These are phyloP conservation scores for Malassezia obtusa DNA, from an alignment of 1,284 basidiomycete genomes.

Conservation along the genomic window DNA sequence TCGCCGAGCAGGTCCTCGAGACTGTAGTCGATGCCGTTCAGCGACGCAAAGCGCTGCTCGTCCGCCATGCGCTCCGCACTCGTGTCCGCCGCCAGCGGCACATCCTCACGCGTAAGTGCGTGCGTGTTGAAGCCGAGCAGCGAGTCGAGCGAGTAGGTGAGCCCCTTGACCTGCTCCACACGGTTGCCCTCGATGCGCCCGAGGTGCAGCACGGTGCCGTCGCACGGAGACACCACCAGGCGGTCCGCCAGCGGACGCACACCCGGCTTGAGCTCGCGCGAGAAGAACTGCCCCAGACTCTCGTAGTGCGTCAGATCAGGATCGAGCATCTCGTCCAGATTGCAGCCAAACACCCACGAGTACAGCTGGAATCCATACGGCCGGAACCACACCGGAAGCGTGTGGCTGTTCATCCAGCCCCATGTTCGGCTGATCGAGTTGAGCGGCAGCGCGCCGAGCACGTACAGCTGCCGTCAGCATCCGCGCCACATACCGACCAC, in stretches of 20 bases:
- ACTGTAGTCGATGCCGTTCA: slow-evolving; percentile 93
- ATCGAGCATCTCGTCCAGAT: slow-evolving; percentile 79
- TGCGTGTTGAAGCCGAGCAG: slow-evolving; percentile 53
- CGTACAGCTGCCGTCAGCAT: slow-evolving; percentile 63
- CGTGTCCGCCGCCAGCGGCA: slow-evolving; percentile 47
- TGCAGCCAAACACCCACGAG: slow-evolving; percentile 77
- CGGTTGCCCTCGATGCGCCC: slow-evolving; percentile 69
- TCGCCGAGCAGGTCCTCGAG: slow-evolving; percentile 61
- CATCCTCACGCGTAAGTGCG: slow-evolving; percentile 28
- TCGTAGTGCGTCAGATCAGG: slow-evolving; percentile 68
- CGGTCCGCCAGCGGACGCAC: slow-evolving; percentile 68
- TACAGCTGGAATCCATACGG: slow-evolving; percentile 80
- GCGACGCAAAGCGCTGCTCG: slow-evolving; percentile 82
- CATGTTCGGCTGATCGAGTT: slow-evolving; percentile 86
- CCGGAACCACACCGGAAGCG: slow-evolving; percentile 82
- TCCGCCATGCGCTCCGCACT: slow-evolving; percentile 56
- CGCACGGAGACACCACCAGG: slow-evolving; percentile 79
- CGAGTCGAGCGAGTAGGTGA: slow-evolving; percentile 89
- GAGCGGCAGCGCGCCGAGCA: slow-evolving; percentile 85
- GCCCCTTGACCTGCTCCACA: slow-evolving; percentile 92
- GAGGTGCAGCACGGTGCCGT: slow-evolving; percentile 84
- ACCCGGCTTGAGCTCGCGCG: slow-evolving; percentile 73
- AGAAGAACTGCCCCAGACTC: slow-evolving; percentile 88
- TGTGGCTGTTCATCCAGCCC: slow-evolving; percentile 79
- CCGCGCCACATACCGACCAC: slow-evolving; percentile 67